A percentile compares a stretch with the other conserved stretches of the same genome.
Evolutionary conservation across 2,329 filamentous ascomycete species (phyloP).

Genomic region (Dendryphion nanum): DNA sequence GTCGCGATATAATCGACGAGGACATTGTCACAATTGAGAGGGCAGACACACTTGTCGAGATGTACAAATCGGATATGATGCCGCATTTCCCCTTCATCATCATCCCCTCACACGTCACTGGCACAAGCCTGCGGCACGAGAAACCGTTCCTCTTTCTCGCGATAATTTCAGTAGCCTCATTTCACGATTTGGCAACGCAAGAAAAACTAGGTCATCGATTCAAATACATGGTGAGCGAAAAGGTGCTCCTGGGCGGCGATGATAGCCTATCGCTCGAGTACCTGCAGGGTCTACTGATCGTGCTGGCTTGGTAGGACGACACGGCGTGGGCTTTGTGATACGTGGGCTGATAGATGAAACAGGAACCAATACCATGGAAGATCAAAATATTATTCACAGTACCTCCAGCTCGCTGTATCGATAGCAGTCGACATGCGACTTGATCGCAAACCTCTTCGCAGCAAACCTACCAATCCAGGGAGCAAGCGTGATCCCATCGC

Average conservation of each 20-base stretch:
- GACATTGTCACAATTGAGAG: slow-evolving; percentile 25
- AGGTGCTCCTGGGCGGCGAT: slow-evolving; percentile 28
- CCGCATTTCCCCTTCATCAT: slow-evolving; percentile 41
- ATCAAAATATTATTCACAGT: slow-evolving; percentile 30
- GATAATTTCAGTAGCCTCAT: slow-evolving; percentile 27
- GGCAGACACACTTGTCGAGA: slow-evolving; percentile 25
- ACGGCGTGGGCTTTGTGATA: not conserved
- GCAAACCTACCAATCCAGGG: slow-evolving; percentile 11
- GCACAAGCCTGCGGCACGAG: slow-evolving; percentile 23
- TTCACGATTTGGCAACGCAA: slow-evolving; percentile 34
- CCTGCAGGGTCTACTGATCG: slow-evolving; percentile 26
- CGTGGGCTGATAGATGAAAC: not conserved
- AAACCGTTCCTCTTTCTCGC: slow-evolving; percentile 30
- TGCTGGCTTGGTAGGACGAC: slow-evolving; percentile 25
- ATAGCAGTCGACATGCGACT: slow-evolving; percentile 32
- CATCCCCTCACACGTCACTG: slow-evolving; percentile 22
- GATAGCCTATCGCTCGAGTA: slow-evolving; percentile 25
- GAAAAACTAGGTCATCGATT: slow-evolving; percentile 31
- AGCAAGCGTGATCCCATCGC: slow-evolving; percentile 23
- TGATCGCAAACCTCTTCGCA: slow-evolving; percentile 21
- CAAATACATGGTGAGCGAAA: slow-evolving; percentile 27
- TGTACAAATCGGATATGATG: slow-evolving; percentile 37
- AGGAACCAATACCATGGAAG: slow-evolving; percentile 33
- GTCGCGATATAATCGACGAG: slow-evolving; percentile 26
- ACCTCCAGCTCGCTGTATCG: slow-evolving; percentile 29